These are phyloP conservation scores for Tetrapisispora fleetii DNA, from an alignment of 805 yeast genomes.

Conservation along the genomic window DNA sequence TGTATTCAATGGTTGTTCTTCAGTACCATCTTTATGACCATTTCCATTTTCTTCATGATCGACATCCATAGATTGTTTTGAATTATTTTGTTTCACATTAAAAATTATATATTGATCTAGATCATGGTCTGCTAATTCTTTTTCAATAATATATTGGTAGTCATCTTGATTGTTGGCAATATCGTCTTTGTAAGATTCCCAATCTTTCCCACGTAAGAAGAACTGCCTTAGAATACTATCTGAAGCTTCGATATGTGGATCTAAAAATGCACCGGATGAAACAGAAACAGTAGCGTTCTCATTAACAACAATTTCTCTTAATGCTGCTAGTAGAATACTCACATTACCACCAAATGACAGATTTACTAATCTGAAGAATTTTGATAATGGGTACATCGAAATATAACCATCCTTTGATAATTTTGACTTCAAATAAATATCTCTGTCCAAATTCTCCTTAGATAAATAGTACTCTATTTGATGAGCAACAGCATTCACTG, in stretches of 20 bases:
- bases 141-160: slow-evolving; percentile 7
- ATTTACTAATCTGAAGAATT: slow-evolving; percentile 34
- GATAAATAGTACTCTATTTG: slow-evolving; percentile 91
- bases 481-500: slow-evolving; percentile 26
- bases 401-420: slow-evolving; percentile 35
- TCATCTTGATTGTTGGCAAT: slow-evolving; percentile 6
- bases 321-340: slow-evolving; percentile 22
- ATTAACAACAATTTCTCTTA: slow-evolving; percentile 26
- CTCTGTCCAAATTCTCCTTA: slow-evolving; percentile 76
- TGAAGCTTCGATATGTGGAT: background rate
- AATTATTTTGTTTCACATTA: background rate
- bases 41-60: background rate
- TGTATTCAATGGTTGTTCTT: background rate
- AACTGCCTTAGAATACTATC: slow-evolving; percentile 12
- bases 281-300: slow-evolving; percentile 23
- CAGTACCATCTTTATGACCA: background rate
- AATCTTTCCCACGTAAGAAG: slow-evolving; percentile 24
- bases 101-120: slow-evolving; percentile 16
- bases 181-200: slow-evolving; percentile 14
- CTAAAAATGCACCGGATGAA: slow-evolving; percentile 12
- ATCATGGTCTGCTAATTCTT: slow-evolving; percentile 13
- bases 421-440: slow-evolving; percentile 67
- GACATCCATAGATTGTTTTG: background rate
- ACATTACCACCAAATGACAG: slow-evolving; percentile 39
- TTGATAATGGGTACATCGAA: slow-evolving; percentile 21